Conservation (phyloP, 2,329 filamentous ascomycete species). For the Metarhizium robertsii region DNA sequence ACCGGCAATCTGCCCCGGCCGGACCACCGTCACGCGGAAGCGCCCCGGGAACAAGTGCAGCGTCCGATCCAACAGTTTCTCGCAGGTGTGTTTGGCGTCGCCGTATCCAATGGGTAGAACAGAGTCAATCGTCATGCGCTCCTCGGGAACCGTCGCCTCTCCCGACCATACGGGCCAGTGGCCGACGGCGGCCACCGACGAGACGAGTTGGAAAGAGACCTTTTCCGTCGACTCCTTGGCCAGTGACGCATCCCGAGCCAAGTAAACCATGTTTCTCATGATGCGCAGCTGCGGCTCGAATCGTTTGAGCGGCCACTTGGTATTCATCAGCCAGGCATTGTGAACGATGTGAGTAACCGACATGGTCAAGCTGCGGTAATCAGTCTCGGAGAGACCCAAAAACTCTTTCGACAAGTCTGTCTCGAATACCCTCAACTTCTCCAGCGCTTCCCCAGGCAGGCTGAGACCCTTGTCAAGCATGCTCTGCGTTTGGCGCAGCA, state of each 20-base stretch:
- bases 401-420: not conserved
- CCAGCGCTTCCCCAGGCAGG: not conserved
- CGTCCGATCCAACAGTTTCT: constrained; percentile 39
- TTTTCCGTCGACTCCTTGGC: not conserved
- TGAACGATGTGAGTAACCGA: constrained; percentile 39
- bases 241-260: constrained; percentile 26
- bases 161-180: constrained; percentile 14
- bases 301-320: constrained; percentile 18
- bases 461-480: not conserved
- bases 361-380: not conserved
- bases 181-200: constrained; percentile 15
- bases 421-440: not conserved
- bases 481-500: not conserved
- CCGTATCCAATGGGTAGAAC: constrained; percentile 38
- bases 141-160: constrained; percentile 30
- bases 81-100: constrained; percentile 42
- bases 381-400: not conserved
- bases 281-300: constrained; percentile 34
- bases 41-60: constrained; percentile 29
- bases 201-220: not conserved
- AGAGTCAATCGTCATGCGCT: constrained; percentile 25
- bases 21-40: constrained; percentile 35
- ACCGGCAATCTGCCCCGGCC: constrained; percentile 45
- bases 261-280: constrained; percentile 36
- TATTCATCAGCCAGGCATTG: constrained; percentile 42